phyloP scores from a whole-genome alignment of 805 yeast species.

The Brettanomyces sp. region DNA sequence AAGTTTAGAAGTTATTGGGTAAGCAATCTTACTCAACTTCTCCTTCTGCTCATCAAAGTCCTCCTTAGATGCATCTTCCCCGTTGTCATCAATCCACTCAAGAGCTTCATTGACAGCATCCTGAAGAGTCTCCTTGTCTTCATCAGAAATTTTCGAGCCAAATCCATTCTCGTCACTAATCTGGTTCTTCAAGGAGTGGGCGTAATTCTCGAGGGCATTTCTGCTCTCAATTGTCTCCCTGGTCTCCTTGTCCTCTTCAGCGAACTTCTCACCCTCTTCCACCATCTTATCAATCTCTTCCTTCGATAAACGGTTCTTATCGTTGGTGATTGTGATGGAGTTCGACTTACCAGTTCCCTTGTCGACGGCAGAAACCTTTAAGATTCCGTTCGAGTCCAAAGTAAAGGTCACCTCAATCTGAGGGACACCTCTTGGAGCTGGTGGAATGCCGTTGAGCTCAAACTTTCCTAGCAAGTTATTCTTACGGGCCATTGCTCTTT shows the following conservation, averaged over 20 bases:
- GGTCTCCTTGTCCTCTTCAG: constrained; percentile 80
- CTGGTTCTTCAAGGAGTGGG: constrained; percentile 71
- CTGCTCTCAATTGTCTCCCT: constrained; percentile 83
- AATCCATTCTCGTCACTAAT: constrained; percentile 41
- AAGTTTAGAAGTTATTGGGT: constrained; percentile 87
- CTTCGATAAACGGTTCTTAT: constrained; percentile 87
- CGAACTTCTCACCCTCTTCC: constrained; percentile 91
- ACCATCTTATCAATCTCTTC: constrained; percentile 97
- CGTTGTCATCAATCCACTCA: constrained; percentile 58
- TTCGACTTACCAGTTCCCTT: constrained; percentile 92
- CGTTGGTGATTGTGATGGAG: constrained; percentile 85
- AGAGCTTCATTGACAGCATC: constrained; percentile 84
- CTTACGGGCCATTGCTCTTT: constrained; percentile 89
- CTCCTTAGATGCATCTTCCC: constrained; percentile 78
- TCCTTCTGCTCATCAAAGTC: constrained; percentile 91
- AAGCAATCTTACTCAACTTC: constrained; percentile 68
- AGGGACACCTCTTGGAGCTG: constrained; percentile 88
- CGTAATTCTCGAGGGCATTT: constrained; percentile 82
- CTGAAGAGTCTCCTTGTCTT: constrained; percentile 78
- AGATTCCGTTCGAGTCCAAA: constrained; percentile 78
- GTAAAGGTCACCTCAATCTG: constrained; percentile 87
- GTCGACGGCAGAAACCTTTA: constrained; percentile 80
- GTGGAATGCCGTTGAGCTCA: constrained; percentile 79
- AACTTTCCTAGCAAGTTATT: constrained; percentile 84
- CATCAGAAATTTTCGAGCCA: constrained; percentile 76